Percentiles rank a stretch among this genome's conserved stretches.
phyloP scores from a whole-genome alignment of 2,329 filamentous ascomycete species.

The Fusarium hostae region DNA sequence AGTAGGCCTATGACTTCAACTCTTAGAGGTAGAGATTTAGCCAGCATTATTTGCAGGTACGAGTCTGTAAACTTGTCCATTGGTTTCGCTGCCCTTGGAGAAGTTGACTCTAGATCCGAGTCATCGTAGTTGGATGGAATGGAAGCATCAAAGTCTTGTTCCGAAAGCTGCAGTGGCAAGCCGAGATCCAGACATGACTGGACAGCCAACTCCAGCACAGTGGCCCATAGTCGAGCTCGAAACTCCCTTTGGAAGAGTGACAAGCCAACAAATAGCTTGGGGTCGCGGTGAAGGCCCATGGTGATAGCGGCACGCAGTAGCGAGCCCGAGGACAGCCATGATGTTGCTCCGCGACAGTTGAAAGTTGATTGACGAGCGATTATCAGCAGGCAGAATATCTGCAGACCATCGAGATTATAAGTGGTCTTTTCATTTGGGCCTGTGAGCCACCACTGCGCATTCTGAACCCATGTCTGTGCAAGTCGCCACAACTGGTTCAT shows the following conservation, averaged over 20 bases:
- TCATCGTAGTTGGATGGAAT: slow-evolving; percentile 41
- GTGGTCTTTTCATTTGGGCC: slow-evolving; percentile 42
- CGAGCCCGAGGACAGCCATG: slow-evolving; percentile 43
- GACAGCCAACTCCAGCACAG: slow-evolving; percentile 38
- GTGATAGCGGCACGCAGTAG: slow-evolving; percentile 42
- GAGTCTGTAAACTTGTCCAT: slow-evolving; percentile 35
- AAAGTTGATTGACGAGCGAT: slow-evolving; percentile 42
- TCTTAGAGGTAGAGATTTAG: slow-evolving; percentile 37
- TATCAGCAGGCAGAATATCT: slow-evolving; percentile 41
- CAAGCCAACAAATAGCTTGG: slow-evolving; percentile 34
- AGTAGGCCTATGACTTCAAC: slow-evolving; percentile 36
- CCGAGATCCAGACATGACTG: slow-evolving; percentile 42
- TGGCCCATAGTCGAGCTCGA: slow-evolving; percentile 40
- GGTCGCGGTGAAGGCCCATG: slow-evolving; percentile 43
- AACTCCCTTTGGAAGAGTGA: slow-evolving; percentile 37
- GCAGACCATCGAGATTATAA: slow-evolving; percentile 41
- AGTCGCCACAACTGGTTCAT: slow-evolving; percentile 24
- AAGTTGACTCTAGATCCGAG: slow-evolving; percentile 27
- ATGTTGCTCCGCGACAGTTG: slow-evolving; percentile 42
- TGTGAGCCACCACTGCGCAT: slow-evolving; percentile 44
- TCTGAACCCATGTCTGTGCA: slow-evolving; percentile 43
- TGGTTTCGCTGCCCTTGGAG: slow-evolving; percentile 4
- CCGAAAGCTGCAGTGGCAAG: slow-evolving; percentile 34
- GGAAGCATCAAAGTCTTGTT: slow-evolving; percentile 33
- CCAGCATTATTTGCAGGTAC: slow-evolving; percentile 36